Evolutionary conservation across 495 filamentous ascomycete genomes (phyloP).

Genomic region (Trichoderma erinaceum): DNA sequence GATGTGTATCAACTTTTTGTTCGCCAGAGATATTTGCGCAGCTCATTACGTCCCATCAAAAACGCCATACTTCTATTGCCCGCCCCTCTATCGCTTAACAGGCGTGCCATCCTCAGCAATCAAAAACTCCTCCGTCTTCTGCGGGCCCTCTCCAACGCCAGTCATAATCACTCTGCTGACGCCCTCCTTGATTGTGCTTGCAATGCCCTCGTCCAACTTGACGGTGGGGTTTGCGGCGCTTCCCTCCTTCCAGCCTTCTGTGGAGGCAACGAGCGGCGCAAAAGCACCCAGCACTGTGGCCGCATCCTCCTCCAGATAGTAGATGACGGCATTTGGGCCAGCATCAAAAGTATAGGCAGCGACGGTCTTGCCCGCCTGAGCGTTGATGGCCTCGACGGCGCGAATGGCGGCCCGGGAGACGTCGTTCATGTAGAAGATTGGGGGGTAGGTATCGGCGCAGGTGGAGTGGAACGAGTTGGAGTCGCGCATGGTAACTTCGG

Average conservation of each 20-base stretch:
- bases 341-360: slow-evolving; percentile 98
- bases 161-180: slow-evolving; percentile 87
- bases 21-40: not conserved
- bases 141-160: slow-evolving; percentile 82
- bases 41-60: not conserved
- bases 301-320: slow-evolving; percentile 76
- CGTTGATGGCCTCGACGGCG: slow-evolving; percentile 83
- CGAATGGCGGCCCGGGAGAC: slow-evolving; percentile 76
- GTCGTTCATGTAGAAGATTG: slow-evolving; percentile 98
- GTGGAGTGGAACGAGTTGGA: slow-evolving; percentile 95
- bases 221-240: slow-evolving; percentile 42
- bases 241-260: slow-evolving; percentile 57
- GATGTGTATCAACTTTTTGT: slow-evolving; percentile 4
- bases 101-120: slow-evolving; percentile 64
- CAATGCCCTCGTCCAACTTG: slow-evolving; percentile 50
- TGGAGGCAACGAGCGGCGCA: slow-evolving; percentile 44
- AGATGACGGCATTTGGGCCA: slow-evolving; percentile 93
- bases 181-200: slow-evolving; percentile 62
- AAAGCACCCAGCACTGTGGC: slow-evolving; percentile 66
- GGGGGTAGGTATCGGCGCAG: slow-evolving; percentile 89
- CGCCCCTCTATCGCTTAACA: slow-evolving; percentile 21
- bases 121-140: slow-evolving; percentile 69
- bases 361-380: slow-evolving; percentile 60
- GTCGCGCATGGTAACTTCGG: slow-evolving; percentile 86
- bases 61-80: not conserved